A percentile compares a stretch with the other conserved stretches of the same genome.
Evolutionary conservation across 768 basidiomycete genomes (phyloP).

Genomic region (Leccinellum rugosiceps): DNA sequence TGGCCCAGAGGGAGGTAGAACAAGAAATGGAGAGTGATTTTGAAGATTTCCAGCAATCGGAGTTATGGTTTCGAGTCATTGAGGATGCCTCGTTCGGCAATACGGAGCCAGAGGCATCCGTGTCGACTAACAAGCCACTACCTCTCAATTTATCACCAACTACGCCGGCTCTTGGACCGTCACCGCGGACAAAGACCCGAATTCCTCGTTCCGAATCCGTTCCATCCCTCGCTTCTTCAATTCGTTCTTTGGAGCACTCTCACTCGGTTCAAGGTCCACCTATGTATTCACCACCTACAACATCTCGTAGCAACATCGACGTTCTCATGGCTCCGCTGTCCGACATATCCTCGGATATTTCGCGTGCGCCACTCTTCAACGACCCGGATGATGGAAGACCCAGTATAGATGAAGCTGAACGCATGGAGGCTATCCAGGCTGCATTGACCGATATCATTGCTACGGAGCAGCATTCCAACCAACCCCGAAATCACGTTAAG

Average conservation of each 20-base stretch:
- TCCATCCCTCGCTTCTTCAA: conserved; percentile 28
- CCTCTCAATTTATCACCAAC: conserved; percentile 11
- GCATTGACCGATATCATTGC: conserved; percentile 96
- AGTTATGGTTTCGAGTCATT: conserved; percentile 89
- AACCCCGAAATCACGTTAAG: conserved; percentile 12
- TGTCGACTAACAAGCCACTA: conserved; percentile 1
- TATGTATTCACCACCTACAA: conserved; percentile 16
- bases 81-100: conserved; percentile 53
- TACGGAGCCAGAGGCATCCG: conserved; percentile 4
- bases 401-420: conserved; percentile 64
- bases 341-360: conserved; percentile 48
- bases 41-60: conserved; percentile 81
- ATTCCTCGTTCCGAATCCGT: conserved; percentile 37
- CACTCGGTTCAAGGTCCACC: conserved; percentile 17
- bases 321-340: conserved; percentile 75
- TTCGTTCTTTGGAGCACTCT: conserved; percentile 14
- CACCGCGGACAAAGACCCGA: conserved; percentile 8
- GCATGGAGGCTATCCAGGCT: conserved; percentile 96
- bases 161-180: background rate
- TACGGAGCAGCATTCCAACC: conserved; percentile 56
- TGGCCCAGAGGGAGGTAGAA: conserved; percentile 83
- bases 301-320: conserved; percentile 56
- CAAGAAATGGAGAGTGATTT: conserved; percentile 91
- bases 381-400: conserved; percentile 62
- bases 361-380: conserved; percentile 75